These are phyloP conservation scores for Tricholoma saponaceum DNA, from an alignment of 768 basidiomycete species.

Conservation along the genomic window DNA sequence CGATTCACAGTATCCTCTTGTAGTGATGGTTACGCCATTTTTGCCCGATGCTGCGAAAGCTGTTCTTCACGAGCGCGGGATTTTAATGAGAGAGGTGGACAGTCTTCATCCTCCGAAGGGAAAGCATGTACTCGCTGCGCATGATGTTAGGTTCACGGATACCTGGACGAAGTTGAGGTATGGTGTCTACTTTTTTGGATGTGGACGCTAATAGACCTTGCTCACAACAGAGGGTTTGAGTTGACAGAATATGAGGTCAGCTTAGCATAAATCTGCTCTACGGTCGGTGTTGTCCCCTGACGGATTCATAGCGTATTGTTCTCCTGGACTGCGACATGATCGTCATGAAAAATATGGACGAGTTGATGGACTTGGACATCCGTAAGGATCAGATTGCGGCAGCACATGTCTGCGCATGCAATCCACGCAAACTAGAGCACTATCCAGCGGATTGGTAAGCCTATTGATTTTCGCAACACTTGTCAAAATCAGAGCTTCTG, in stretches of 20 bases:
- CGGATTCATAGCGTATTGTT: constrained; percentile 56
- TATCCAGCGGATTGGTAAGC: constrained; percentile 87
- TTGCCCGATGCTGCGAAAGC: constrained; percentile 47
- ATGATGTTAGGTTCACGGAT: constrained; percentile 57
- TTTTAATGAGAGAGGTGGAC: constrained; percentile 57
- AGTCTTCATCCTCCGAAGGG: constrained; percentile 48
- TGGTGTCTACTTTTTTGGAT: constrained; percentile 1
- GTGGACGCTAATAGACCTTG: background rate
- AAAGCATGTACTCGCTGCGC: constrained; percentile 33
- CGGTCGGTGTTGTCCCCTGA: background rate
- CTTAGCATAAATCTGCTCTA: background rate
- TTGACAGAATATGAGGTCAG: constrained; percentile 63
- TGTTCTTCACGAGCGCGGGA: constrained; percentile 49
- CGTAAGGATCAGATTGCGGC: constrained; percentile 78
- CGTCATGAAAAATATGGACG: constrained; percentile 78
- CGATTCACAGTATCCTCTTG: constrained; percentile 65
- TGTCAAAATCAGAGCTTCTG: constrained; percentile 10
- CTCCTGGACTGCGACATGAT: constrained; percentile 90
- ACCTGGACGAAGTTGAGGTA: constrained; percentile 71
- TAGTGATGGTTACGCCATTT: constrained; percentile 69
- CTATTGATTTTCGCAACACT: constrained; percentile 11
- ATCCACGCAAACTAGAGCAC: constrained; percentile 77
- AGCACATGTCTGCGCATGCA: constrained; percentile 89
- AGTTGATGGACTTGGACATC: constrained; percentile 56
- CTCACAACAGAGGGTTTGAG: constrained; percentile 49